Evolutionary conservation across 164 flowering plant genomes (phyloP).

Genomic region (Piper longum): DNA sequence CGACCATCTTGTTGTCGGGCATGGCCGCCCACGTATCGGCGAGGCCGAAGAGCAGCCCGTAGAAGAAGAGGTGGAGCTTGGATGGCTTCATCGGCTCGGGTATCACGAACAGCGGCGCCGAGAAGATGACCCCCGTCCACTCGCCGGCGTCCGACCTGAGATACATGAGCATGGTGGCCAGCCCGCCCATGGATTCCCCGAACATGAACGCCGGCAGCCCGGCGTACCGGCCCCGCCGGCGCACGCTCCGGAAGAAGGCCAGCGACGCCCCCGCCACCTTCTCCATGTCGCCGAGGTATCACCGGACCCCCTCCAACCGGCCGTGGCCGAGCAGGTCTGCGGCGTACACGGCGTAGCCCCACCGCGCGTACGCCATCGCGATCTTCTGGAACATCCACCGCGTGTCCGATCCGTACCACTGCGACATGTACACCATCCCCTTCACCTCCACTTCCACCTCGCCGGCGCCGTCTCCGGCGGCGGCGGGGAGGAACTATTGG

Average conservation of each 20-base stretch:
- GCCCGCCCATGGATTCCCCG: conserved; percentile 90
- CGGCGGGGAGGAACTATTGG: conserved; percentile 51
- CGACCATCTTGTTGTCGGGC: conserved; percentile 88
- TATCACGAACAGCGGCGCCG: conserved; percentile 81
- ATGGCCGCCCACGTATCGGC: conserved; percentile 92
- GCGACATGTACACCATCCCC: conserved; percentile 69
- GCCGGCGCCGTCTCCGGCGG: conserved; percentile 12
- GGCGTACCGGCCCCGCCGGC: conserved; percentile 32
- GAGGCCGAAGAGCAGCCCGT: conserved; percentile 66
- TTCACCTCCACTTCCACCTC: conserved; percentile 16
- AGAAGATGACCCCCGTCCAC: conserved; percentile 92
- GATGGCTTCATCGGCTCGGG: conserved; percentile 90
- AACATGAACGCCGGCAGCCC: conserved; percentile 71
- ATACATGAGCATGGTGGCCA: conserved; percentile 72
- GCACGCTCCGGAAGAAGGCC: conserved; percentile 43
- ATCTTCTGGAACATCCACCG: conserved; percentile 89
- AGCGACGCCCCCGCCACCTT: conserved; percentile 58
- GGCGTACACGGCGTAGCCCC: conserved; percentile 95
- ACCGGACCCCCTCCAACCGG: conserved; percentile 73
- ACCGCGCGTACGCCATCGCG: conserved; percentile 54
- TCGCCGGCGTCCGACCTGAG: conserved; percentile 53
- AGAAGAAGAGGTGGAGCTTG: conserved; percentile 41
- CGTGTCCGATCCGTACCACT: conserved; percentile 89
- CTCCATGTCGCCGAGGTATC: conserved; percentile 80
- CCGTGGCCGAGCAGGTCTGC: conserved; percentile 96